Percentiles rank a stretch among this genome's conserved stretches.
These are phyloP conservation scores for Trematosphaeria pertusa DNA, from an alignment of 2,329 filamentous ascomycete species.

Conservation along the genomic window DNA sequence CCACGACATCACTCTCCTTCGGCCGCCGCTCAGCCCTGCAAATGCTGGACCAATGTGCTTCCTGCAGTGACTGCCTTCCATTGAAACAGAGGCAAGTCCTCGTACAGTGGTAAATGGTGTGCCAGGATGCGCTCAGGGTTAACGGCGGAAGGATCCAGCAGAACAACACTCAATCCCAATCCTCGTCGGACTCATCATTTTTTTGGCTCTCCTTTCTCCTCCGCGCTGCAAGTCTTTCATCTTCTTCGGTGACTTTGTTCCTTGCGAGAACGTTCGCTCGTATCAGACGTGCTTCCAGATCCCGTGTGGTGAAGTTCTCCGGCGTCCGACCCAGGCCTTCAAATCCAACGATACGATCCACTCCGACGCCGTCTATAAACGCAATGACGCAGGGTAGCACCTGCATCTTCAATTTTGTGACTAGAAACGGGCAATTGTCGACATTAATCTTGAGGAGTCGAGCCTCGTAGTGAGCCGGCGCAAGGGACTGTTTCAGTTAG, in stretches of 20 bases:
- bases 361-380: conserved; percentile 62
- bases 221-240: conserved; percentile 37
- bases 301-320: conserved; percentile 62
- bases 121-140: too few species aligned
- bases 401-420: conserved; percentile 64
- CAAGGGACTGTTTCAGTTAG: conserved; percentile 51
- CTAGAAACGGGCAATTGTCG: conserved; percentile 66
- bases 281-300: conserved; percentile 61
- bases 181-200: conserved; percentile 57
- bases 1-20: too few species aligned
- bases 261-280: conserved; percentile 59
- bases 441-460: conserved; percentile 65
- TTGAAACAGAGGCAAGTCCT: too few species aligned
- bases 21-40: too few species aligned
- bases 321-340: conserved; percentile 62
- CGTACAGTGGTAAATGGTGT: too few species aligned
- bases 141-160: too few species aligned
- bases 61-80: too few species aligned
- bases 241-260: conserved; percentile 58
- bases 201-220: conserved; percentile 38
- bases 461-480: conserved; percentile 65
- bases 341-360: conserved; percentile 65
- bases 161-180: conserved; percentile 58
- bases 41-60: too few species aligned
- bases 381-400: conserved; percentile 66